Base-by-base conservation (phyloP, 2,329 filamentous ascomycete genomes). In the Colletotrichum cuscutae region DNA sequence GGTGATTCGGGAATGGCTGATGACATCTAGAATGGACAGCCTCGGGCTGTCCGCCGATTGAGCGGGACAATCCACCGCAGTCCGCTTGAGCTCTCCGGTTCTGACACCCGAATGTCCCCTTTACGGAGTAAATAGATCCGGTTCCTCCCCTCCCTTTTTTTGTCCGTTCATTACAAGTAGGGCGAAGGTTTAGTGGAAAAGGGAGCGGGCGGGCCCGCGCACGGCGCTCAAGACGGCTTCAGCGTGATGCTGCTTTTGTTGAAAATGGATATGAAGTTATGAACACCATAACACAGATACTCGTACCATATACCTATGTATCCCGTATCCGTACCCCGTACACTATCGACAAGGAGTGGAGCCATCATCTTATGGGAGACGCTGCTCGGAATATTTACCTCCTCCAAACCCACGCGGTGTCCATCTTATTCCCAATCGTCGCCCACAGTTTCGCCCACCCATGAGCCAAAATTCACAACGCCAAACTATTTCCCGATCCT, bases 401-500 rank as follows among this genome's bases (percentile, higher is more conserved):
- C n/a, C 58, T n/a, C 11, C 2, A 26, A 53, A 61, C 19, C 65
- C 65, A 61, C 32, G 32, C 49, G 22, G 5, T 37, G 32, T 22
- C 57, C 57, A 60, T 12, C 22, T 60, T 60, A 52, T 42, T 53
- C 67, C 67, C 53, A 58, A 35, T 61, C 12, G 22, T 57, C 42
- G 37, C 37, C 67, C 67, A 59, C 53, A 59, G 30, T 12, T 30
- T 53, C 22, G 22, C 53, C 61, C 49, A 42, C 32, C 32, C 42
- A n/a, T 19, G 19, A n/a, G 42, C 28, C 60, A 42, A 42, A 42
- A 15, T 49, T 49, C 42, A n/a, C 8, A 32, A n/a, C 53, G 22
- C 60, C 37, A 52, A 64, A 57, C 60, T 70, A 53, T 70, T 63
- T 32, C 58, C 58, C 58, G 58, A 65, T 46, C 24, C 49, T 35